These are phyloP conservation scores for Polyplosphaeria fusca DNA, from an alignment of 495 filamentous ascomycete species.

Conservation along the genomic window DNA sequence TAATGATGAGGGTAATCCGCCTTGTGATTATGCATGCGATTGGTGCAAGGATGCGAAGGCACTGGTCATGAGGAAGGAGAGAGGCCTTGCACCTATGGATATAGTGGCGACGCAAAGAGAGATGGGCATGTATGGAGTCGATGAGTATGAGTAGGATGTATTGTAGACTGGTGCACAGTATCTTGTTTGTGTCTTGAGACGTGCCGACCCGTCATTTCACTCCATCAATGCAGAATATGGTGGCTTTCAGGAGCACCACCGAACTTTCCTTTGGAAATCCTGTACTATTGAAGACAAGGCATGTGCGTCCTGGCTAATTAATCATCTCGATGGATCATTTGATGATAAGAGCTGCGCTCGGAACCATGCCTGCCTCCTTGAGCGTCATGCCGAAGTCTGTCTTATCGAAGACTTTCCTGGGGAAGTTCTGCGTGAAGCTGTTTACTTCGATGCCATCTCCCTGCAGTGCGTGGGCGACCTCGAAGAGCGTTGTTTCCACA, in stretches of 20 bases:
- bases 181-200: too few species aligned
- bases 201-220: too few species aligned
- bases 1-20: slow-evolving; percentile 59
- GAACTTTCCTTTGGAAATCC: too few species aligned
- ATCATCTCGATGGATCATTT: too few species aligned
- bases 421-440: slow-evolving; percentile 82
- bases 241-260: too few species aligned
- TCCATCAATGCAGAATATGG: too few species aligned
- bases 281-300: too few species aligned
- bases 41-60: slow-evolving; percentile 71
- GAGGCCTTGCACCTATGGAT: slow-evolving; percentile 65
- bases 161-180: too few species aligned
- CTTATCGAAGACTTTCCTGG: slow-evolving; percentile 73
- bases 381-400: slow-evolving; percentile 86
- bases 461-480: slow-evolving; percentile 74
- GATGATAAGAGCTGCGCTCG: slow-evolving; percentile 82
- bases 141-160: slow-evolving; percentile 32
- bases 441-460: slow-evolving; percentile 60
- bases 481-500: slow-evolving; percentile 85
- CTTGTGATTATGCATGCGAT: slow-evolving; percentile 86
- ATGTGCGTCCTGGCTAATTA: too few species aligned
- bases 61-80: slow-evolving; percentile 61
- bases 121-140: slow-evolving; percentile 45
- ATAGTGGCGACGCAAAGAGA: slow-evolving; percentile 70
- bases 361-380: slow-evolving; percentile 86